Percentiles rank a stretch among this genome's conserved stretches.
Conservation (phyloP, 2,329 filamentous ascomycete species). For the Colletotrichum sp. region DNA sequence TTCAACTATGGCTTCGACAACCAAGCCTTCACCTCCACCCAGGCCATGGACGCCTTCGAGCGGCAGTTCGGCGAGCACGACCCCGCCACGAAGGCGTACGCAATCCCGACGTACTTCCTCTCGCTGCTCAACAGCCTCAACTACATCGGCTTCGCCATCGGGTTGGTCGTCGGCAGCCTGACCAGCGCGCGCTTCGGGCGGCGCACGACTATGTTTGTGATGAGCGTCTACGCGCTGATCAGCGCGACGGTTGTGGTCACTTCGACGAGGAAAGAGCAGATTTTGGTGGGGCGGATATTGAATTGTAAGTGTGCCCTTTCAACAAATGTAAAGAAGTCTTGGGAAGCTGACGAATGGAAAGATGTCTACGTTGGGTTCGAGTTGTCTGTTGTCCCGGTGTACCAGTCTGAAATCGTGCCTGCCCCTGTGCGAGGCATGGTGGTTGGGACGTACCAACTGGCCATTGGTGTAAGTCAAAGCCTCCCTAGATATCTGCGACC, state of each 20-base stretch:
- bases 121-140: conserved; percentile 40
- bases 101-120: conserved; percentile 32
- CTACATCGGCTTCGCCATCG: conserved; percentile 35
- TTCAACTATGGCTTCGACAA: conserved; percentile 47
- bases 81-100: conserved; percentile 21
- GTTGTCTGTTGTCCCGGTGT: conserved; percentile 39
- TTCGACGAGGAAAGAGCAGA: conserved; percentile 31
- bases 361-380: conserved; percentile 44
- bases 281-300: conserved; percentile 38
- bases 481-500: no score
- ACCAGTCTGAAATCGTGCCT: conserved; percentile 39
- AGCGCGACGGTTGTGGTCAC: conserved; percentile 37
- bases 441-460: conserved; percentile 39
- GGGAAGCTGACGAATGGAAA: not conserved
- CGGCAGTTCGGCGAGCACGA: conserved; percentile 35
- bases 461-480: conserved; percentile 24
- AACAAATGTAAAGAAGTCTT: not conserved
- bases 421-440: conserved; percentile 33
- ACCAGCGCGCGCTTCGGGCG: conserved; percentile 35
- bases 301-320: conserved; percentile 24
- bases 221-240: conserved; percentile 39
- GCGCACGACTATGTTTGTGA: conserved; percentile 37
- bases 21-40: conserved; percentile 34
- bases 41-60: conserved; percentile 41
- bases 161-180: conserved; percentile 26